Evolutionary conservation across 768 basidiomycete genomes (phyloP), one percentile per base, ranked within the genome.

Genomic region (Lyophyllum atratum): DNA sequence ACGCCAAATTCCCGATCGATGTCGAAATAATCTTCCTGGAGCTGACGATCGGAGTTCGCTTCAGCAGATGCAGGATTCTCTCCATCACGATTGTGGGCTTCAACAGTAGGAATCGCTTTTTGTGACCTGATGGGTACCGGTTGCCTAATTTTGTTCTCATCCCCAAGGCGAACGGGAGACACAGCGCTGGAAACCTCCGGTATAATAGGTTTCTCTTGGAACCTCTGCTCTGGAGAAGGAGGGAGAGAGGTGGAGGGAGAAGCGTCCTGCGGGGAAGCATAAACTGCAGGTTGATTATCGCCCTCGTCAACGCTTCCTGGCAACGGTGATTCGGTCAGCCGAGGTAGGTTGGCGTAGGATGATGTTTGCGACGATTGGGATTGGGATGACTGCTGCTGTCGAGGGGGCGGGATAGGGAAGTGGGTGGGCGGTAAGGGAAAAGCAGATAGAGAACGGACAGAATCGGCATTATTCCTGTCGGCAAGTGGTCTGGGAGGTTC

Each of bases 371-470:
- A 64, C 15, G 67, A 64, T 42, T 62, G 68, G 7, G 67, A 65
- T 28, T 65, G 62, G 8, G 70, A 68, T 4, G 62, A 25, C 50
- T 68, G 68, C 37, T 65, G 63, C 45, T 61, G 58, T 49, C 70
- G 68, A 19, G 68, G 71, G 26, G 82, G 80, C 33, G 86, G 89
- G 14, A 86, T 70, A 12, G 89, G 89, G 56, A 87, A 83, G 67
- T 90, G 88, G 0, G 82, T 83, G 0, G 90, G 90, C 15, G 90
- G 90, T 0, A 80, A 70, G 22, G 90, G 90, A 68, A 92, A 92
- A 0, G 85, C 86, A 29, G 86, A 88, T 22, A 92, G 74, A 1
- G 88, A 86, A 19, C 86, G 79, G n/a, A 89, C 78, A 25, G 86
- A 85, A 34, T 78, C 80, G 9, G 77, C 76, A 45, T 77, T 72